Evolutionary conservation across 2,329 filamentous ascomycete genomes (phyloP), one percentile per base, ranked within the genome.

Genomic region (Arachnomyces sp.): DNA sequence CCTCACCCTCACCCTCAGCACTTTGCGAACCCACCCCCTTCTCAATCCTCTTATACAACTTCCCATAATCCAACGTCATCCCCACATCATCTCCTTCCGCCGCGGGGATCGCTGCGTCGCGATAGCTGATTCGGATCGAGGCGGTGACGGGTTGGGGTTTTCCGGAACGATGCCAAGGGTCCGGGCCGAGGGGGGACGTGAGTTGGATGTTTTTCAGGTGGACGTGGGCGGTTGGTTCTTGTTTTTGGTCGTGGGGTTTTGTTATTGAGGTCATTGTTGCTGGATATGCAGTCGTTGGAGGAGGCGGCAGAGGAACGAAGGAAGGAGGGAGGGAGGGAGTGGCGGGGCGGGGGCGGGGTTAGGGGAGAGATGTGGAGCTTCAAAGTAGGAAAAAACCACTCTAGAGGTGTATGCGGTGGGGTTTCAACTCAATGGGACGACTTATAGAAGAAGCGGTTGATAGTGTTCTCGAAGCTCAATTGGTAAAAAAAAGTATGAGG

Each of bases 51-150:
- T 66, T 64, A 50, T 65, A 71, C 13, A 71, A 55, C 44, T 66
- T 68, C 28, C 68, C 67, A 50, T 72, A 72, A 47, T 68, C 66
- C 15, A 72, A 53, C 1, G 67, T 68, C 9, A 65, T 52, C 9
- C 59, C 62, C 40, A 71, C 63, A 44, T 70, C 61, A 41, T 72
- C 69, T 25, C 59, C 56, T 18, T 56, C 54, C 2, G 65, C 65
- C 6, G 68, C 64, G 2, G 59, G 56, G 28, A 67, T 57, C 29
- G 58, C 47, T 4, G 56, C 59, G 14, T 57, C 62, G 4, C 63
- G 63, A 43, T 67, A 65, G 12, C 64, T 62, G 32, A 71, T 52
- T 31, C 63, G 63, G 9, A 71, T 49, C 13, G 62, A 66, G 39
- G 66, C 58, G 8, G 57, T 60, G 44, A 65, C 62, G 31, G 69